These are phyloP conservation scores for Lotus japonicus DNA, from an alignment of 306 rosid genomes.

Conservation along the genomic window DNA sequence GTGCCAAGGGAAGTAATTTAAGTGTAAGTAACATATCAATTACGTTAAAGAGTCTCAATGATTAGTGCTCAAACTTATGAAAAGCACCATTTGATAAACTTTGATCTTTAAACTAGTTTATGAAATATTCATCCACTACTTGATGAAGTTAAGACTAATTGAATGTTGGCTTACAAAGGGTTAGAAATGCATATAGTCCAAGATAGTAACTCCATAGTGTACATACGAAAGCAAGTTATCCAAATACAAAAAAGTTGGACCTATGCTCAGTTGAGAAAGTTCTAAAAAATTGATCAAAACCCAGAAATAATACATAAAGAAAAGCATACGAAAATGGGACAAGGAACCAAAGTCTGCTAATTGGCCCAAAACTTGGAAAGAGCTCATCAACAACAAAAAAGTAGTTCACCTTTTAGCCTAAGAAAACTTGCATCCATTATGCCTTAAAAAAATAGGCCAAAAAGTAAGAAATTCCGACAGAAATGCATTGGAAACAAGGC, in stretches of 20 bases:
- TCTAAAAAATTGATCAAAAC: too few relatives aligned
- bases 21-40: not conserved
- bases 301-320: too few relatives aligned
- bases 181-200: not conserved
- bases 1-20: not conserved
- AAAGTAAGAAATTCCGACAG: not conserved
- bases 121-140: not conserved
- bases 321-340: not conserved
- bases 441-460: not conserved
- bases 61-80: not conserved
- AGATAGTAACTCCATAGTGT: not conserved
- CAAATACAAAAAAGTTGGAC: not conserved
- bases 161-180: not conserved
- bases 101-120: not conserved
- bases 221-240: too few relatives aligned
- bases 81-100: not conserved
- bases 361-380: not conserved
- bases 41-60: not conserved
- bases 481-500: not conserved
- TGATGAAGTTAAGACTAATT: not conserved
- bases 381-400: not conserved
- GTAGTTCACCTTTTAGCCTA: not conserved
- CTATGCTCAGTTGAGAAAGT: too few relatives aligned
- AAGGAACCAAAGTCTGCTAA: not conserved
- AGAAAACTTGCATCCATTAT: not conserved